Conservation (phyloP, 2,329 filamentous ascomycete genomes). For the Alternaria brassicicola region DNA sequence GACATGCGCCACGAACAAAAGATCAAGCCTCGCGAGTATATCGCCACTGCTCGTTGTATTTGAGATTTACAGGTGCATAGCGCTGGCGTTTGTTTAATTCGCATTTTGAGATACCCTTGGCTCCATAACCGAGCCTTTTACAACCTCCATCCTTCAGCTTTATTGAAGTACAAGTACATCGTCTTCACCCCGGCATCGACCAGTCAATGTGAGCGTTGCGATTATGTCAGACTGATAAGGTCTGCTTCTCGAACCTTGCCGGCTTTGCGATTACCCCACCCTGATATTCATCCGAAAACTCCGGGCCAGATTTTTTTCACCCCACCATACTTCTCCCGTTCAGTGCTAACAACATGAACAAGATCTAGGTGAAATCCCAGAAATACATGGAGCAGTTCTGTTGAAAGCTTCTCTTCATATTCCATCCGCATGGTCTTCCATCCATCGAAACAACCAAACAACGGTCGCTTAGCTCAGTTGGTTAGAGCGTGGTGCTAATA, state of each 20-base stretch:
- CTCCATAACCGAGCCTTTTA: constrained; percentile 1
- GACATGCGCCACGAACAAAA: not conserved
- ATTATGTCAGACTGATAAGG: not conserved
- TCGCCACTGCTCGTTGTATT: not conserved
- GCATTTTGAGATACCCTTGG: constrained; percentile 7
- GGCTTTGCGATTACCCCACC: not conserved
- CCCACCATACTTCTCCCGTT: not conserved
- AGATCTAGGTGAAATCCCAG: too few relatives aligned
- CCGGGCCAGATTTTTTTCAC: constrained; percentile 1
- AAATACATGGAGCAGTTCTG: not conserved
- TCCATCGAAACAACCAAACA: constrained; percentile 10
- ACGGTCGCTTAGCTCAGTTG: constrained; percentile 24
- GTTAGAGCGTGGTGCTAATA: constrained; percentile 27
- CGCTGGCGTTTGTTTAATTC: constrained; percentile 2
- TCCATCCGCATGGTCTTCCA: fast-evolving
- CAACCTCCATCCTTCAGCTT: not conserved
- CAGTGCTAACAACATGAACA: not conserved
- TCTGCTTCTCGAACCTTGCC: not conserved
- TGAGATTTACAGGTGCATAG: not conserved
- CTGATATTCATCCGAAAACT: not conserved
- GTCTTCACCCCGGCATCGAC: not conserved
- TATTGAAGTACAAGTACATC: not conserved
- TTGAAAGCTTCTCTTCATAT: fast-evolving
- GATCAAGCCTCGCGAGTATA: not conserved
- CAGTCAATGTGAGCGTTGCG: not conserved